Conservation (phyloP, 345 rosid species). For the Hibiscus trionum region DNA sequence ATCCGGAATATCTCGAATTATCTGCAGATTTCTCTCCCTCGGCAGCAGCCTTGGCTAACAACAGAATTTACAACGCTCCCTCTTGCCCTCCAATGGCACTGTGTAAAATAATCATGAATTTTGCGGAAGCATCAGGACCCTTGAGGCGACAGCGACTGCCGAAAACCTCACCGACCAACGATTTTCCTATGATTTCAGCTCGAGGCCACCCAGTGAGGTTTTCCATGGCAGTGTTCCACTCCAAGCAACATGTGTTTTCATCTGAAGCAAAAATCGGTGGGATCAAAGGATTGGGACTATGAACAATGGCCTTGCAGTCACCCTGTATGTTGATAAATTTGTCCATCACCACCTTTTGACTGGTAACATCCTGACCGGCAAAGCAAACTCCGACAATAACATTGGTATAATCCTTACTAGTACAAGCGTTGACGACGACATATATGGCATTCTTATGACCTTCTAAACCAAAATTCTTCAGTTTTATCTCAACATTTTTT, state of each 20-base stretch:
- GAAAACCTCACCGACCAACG: constrained; percentile 89
- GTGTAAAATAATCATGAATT: constrained; percentile 85
- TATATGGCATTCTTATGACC: constrained; percentile 57
- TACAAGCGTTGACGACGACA: constrained; percentile 87
- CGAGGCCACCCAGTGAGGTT: constrained; percentile 81
- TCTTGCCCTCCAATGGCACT: constrained; percentile 83
- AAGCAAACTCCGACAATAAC: constrained; percentile 92
- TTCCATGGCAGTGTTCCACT: constrained; percentile 99
- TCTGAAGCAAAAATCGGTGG: constrained; percentile 97
- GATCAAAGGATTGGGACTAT: constrained; percentile 67
- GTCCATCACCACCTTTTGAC: constrained; percentile 89
- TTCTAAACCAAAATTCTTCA: constrained; percentile 65
- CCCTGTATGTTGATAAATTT: constrained; percentile 34
- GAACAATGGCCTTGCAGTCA: constrained; percentile 5
- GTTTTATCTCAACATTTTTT: constrained; percentile 80
- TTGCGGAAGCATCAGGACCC: constrained; percentile 60
- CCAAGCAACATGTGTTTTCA: constrained; percentile 81
- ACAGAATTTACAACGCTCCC: constrained; percentile 75
- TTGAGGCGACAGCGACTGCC: constrained; percentile 81
- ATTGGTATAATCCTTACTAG: constrained; percentile 76
- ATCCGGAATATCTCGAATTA: constrained; percentile 91
- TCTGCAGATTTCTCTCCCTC: constrained; percentile 69
- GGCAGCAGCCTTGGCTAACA: constrained; percentile 84
- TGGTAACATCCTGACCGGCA: constrained; percentile 85
- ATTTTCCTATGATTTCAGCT: constrained; percentile 65